Base-by-base conservation (phyloP, 768 basidiomycete genomes). In the Boletus eberwhitei region DNA sequence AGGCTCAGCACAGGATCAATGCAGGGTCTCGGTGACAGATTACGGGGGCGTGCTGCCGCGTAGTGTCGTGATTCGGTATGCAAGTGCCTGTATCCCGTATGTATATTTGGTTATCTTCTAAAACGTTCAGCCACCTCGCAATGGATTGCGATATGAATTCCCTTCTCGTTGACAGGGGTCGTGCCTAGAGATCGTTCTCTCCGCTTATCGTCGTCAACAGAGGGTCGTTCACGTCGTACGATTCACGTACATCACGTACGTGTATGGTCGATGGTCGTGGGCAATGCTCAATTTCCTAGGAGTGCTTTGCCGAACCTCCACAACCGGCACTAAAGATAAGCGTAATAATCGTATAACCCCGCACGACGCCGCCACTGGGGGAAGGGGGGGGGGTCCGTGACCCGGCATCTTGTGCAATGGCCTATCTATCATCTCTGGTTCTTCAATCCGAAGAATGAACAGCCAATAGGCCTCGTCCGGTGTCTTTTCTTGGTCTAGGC, bases 11-110 rank as follows among this genome's bases (percentile, higher is more conserved):
- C 49, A 49, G 39, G 50, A 29, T 1, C 24, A 24, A 11, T 48
- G 37, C 37, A 59, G 58, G 59, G 55, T 67, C 56, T 41, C 29
- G 49, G 24, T 39, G 58, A 56, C 41, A 40, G 13, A 40, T 56
- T 36, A 21, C 44, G 21, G 41, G 36, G 48, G 50, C 16, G 43
- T 50, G 21, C 24, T 36, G 11, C 31, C 17, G 31, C 7, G 41
- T 12, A 34, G 42, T 21, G 38, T 40, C 22, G 50, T 39, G 35
- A 16, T 49, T 24, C 17, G 35, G 22, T 22, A 8, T 29, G 32
- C 44, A n/a, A 48, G 43, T 48, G 50, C 54, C 50, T 62, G 50
- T 51, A 40, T 35, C 26, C 21, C 14, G 17, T 39, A 31, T 19
- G 22, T 26, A 35, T 34, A 38, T 36, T 49, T 35, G 24, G 46